Conservation (phyloP, 225 moss, liverwort and hornwort species). For the Antitrichia curtipendula region DNA sequence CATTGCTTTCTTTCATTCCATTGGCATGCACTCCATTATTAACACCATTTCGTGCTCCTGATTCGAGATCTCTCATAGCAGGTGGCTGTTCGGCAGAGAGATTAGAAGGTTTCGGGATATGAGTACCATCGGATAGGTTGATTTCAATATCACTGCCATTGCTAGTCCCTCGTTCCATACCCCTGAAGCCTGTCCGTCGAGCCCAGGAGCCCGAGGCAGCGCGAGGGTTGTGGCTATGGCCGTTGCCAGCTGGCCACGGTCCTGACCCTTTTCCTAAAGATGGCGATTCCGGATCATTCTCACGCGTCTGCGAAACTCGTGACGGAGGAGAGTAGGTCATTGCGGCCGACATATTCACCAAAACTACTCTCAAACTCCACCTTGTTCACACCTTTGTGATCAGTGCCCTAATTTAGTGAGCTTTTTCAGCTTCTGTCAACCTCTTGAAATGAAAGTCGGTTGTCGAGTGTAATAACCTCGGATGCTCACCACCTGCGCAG, state of each 20-base stretch:
- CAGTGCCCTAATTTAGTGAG: background rate
- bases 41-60: background rate
- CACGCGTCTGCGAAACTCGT: slow-evolving; percentile 7
- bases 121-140: slow-evolving; percentile 16
- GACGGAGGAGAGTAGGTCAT: slow-evolving; percentile 13
- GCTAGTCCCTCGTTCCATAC: slow-evolving; percentile 11
- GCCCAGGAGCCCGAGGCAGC: slow-evolving; percentile 27
- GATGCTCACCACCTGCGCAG: background rate
- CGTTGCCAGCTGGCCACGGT: slow-evolving; percentile 3
- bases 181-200: slow-evolving; percentile 16
- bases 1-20: slow-evolving; percentile 3
- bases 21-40: background rate
- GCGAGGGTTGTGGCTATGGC: background rate
- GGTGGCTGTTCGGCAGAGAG: slow-evolving; percentile 1
- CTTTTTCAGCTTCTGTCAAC: background rate
- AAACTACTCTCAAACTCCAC: background rate
- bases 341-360: background rate
- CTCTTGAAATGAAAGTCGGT: background rate
- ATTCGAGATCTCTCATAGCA: background rate
- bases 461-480: background rate
- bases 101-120: slow-evolving; percentile 3
- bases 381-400: background rate
- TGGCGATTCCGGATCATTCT: slow-evolving; percentile 29
- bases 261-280: slow-evolving; percentile 18
- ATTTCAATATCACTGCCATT: slow-evolving; percentile 19